Evolutionary conservation across 2,329 filamentous ascomycete genomes (phyloP).

Genomic region (Penicillium sp.): DNA sequence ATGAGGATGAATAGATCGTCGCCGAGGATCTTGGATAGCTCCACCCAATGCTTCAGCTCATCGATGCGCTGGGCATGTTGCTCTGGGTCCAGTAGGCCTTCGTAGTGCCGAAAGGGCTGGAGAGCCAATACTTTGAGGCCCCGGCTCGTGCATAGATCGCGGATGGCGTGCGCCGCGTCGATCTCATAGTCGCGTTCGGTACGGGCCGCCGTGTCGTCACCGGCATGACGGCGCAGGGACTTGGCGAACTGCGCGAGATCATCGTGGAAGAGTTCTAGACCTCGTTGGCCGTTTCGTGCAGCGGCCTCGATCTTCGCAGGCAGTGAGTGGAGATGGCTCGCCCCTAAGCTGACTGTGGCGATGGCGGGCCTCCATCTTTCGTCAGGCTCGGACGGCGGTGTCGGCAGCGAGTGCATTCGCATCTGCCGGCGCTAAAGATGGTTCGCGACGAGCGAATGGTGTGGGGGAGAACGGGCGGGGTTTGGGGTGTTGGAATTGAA

Average conservation of each 20-base stretch:
- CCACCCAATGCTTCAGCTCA: constrained; percentile 25
- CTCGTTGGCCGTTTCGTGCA: constrained; percentile 50
- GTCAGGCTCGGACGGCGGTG: constrained; percentile 12
- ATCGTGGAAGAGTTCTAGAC: constrained; percentile 70
- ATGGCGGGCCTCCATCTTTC: constrained; percentile 25
- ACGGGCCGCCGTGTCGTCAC: neutral
- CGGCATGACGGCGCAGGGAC: constrained; percentile 40
- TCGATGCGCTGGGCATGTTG: constrained; percentile 21
- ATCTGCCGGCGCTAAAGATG: neutral
- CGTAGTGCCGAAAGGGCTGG: constrained; percentile 72
- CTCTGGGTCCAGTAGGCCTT: constrained; percentile 49
- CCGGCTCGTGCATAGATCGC: constrained; percentile 54
- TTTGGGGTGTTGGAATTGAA: neutral
- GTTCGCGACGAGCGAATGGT: neutral
- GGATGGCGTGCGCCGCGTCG: constrained; percentile 56
- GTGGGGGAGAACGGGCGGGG: neutral
- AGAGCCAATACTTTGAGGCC: constrained; percentile 65
- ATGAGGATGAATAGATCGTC: constrained; percentile 27
- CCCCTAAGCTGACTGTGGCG: constrained; percentile 27
- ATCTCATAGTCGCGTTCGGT: constrained; percentile 60
- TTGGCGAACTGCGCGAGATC: constrained; percentile 66
- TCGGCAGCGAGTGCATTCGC: constrained; percentile 22
- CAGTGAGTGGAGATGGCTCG: constrained; percentile 20
- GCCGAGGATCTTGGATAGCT: constrained; percentile 21
- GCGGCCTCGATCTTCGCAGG: constrained; percentile 36